Base-by-base conservation (phyloP, 331 rosid genomes). In the Cydonia oblonga region DNA sequence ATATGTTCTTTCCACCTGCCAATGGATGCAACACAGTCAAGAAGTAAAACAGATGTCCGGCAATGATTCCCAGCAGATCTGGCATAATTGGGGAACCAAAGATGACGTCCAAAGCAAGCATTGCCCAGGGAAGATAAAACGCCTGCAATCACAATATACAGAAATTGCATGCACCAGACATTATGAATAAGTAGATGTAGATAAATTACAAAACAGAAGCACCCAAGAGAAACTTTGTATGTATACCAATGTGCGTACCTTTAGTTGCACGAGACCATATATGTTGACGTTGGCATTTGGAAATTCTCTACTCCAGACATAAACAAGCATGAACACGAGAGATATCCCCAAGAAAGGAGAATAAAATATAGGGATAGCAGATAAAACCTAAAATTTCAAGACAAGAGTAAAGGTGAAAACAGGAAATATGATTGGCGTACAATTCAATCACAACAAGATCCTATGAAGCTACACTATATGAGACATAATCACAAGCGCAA, bases 231-330 rank as follows among this genome's bases (percentile, higher is more conserved):
- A 18, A 30, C 5, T 26, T 62, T 59, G 46, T 2, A 10, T 35
- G 9, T 71, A 40, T 18, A 40, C 5, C 26, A 60, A 46, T 40
- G 1, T 40, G 11, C 70, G 18, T 81, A 91, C 99, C 97, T 95
- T 91, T 12, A 95, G 85, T 33, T 88, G 54, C 75, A 95, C 96
- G 46, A 95, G 99, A 75, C 99, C 99, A 76, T 95, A 95, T 51
- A 95, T 64, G 81, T 79, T 95, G 87, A 95, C 81, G 73, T 75
- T 89, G 46, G 96, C 96, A 72, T 78, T 95, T 23, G 97, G 99
- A 79, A 87, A 95, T 81, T 95, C 97, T 87, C 99, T 88, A 83
- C 99, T 91, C 99, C 99, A 95, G 15, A 95, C 81, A 53, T 95
- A 91, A 58, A 95, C 81, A 74, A 95, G 97, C 96, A 95, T 95